phyloP scores from a whole-genome alignment of 306 rosid species.

The Fagus crenata region DNA sequence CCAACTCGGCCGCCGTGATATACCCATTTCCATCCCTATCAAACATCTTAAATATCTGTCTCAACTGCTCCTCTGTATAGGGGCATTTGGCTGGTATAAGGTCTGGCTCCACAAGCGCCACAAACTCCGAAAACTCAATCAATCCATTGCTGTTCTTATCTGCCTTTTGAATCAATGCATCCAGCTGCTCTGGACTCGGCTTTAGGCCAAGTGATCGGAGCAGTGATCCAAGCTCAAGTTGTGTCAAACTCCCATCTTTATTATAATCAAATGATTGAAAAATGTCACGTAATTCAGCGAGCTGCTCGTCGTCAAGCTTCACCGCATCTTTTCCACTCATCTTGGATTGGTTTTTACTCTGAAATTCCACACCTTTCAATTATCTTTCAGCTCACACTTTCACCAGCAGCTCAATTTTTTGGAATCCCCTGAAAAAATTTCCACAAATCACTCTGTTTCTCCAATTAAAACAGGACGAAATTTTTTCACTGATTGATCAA shows the following conservation, averaged over 20 bases:
- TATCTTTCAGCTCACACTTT: not conserved
- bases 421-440: not conserved
- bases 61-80: constrained; percentile 77
- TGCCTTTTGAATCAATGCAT: constrained; percentile 61
- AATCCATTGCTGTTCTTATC: constrained; percentile 83
- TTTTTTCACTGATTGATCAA: not conserved
- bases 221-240: constrained; percentile 76
- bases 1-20: constrained; percentile 89
- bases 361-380: not conserved
- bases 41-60: constrained; percentile 65
- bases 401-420: not conserved
- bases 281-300: constrained; percentile 70
- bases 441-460: not conserved
- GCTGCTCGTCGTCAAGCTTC: constrained; percentile 76
- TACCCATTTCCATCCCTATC: constrained; percentile 86
- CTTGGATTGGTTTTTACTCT: not conserved
- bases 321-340: constrained; percentile 63
- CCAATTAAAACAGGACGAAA: too few relatives aligned
- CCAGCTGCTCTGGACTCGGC: constrained; percentile 78
- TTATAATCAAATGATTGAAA: constrained; percentile 81
- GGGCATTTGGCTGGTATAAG: constrained; percentile 72
- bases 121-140: constrained; percentile 78
- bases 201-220: constrained; percentile 84
- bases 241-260: constrained; percentile 88
- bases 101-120: constrained; percentile 76